Conservation (phyloP, 2,329 filamentous ascomycete genomes). For the Falciphora oryzae region DNA sequence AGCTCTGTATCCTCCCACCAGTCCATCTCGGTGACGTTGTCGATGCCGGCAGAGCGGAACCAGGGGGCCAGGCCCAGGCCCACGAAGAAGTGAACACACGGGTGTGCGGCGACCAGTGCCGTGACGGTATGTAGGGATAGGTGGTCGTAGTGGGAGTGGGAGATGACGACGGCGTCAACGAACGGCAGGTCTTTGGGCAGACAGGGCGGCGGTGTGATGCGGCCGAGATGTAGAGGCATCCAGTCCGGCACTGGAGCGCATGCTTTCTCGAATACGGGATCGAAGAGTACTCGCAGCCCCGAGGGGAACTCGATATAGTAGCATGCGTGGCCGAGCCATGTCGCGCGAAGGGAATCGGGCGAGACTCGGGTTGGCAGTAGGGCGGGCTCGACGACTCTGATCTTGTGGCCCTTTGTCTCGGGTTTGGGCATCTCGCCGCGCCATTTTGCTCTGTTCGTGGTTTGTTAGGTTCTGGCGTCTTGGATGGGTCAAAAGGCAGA, state of each 20-base stretch:
- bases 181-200: conserved; percentile 69
- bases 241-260: conserved; percentile 61
- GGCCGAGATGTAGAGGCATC: conserved; percentile 48
- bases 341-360: conserved; percentile 63
- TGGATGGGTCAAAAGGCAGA: too few relatives aligned
- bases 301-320: conserved; percentile 87
- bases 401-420: conserved; percentile 58
- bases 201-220: conserved; percentile 75
- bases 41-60: conserved; percentile 67
- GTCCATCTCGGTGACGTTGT: conserved; percentile 81
- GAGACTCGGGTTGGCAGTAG: conserved; percentile 51
- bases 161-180: conserved; percentile 74
- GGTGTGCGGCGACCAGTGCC: conserved; percentile 64
- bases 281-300: conserved; percentile 83
- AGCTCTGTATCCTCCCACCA: conserved; percentile 88
- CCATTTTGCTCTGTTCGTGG: conserved; percentile 25
- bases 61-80: conserved; percentile 76
- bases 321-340: conserved; percentile 93
- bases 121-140: conserved; percentile 70
- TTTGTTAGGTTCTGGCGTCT: conserved; percentile 9
- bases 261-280: conserved; percentile 85
- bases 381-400: conserved; percentile 59
- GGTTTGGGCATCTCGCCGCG: conserved; percentile 40
- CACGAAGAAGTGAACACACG: conserved; percentile 81
- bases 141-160: conserved; percentile 91